Base-by-base conservation (phyloP, 179 eudicot species). In the Sideroxylon spinosum region DNA sequence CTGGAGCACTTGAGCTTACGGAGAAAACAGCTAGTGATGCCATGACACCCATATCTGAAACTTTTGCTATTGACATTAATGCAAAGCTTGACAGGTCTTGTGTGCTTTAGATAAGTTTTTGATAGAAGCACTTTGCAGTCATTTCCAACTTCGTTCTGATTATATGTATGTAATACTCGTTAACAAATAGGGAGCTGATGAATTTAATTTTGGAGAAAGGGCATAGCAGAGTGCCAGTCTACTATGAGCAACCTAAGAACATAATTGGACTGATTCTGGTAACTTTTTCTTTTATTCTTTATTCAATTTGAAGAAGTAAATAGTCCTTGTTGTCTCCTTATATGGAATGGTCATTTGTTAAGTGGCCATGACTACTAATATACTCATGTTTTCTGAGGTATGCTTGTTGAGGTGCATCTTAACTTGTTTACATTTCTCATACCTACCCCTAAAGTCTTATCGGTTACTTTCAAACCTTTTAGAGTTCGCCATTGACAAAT, bases 181-280 rank as follows among this genome's bases (percentile, higher is more conserved):
- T 76, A 52, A 68, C 55, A 56, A 74, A 65, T 80, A 93, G 98
- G 90, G 81, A 60, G 26, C 49, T 91, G 78, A 93, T 95, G 98
- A 88, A 78, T 84, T 82, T 83, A 61, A 83, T 95, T 81, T 73
- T 91, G 91, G 97, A 91, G 83, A 95, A 85, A 85, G 98, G 98
- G 59, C 97, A 95, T 71, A 95, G 98, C 85, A 87, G 98, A 74
- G 88, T 95, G 70, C 98, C 98, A 49, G 98, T 95, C 62, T 95
- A 89, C 84, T 93, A 93, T 69, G 97, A 91, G 86, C 89, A 95
- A 86, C 88, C 86, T 53, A 90, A 93, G 64, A 95, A 93, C 79
- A 91, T 95, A 59, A 95, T 95, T 69, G 98, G 98, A 64, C 85
- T 93, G 70, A 78, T 95, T 82, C 83, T 95, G 97, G 98, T 95